phyloP scores from a whole-genome alignment of 2,329 filamentous ascomycete genomes.

The Diaporthe sp. region DNA sequence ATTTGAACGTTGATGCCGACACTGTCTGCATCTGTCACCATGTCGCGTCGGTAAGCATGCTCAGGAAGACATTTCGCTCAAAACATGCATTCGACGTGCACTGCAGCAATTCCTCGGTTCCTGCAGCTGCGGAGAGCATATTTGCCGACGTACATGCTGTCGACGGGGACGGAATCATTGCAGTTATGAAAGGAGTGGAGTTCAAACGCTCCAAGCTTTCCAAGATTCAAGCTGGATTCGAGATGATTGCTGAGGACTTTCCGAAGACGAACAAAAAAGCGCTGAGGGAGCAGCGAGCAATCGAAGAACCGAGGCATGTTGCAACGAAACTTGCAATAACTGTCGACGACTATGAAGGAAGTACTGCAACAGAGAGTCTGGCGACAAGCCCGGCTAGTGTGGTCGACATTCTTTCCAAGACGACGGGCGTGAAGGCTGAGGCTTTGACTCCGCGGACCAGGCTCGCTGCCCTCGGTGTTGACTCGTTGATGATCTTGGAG shows the following conservation, averaged over 20 bases:
- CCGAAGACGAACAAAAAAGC: neutral
- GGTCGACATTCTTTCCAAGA: neutral
- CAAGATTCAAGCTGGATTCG: neutral
- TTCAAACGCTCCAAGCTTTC: conserved; percentile 17
- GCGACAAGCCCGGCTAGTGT: neutral
- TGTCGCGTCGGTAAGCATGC: neutral
- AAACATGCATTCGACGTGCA: neutral
- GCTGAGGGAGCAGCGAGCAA: neutral
- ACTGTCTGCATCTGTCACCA: conserved; percentile 11
- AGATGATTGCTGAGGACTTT: neutral
- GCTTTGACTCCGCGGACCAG: neutral
- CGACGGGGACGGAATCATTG: neutral
- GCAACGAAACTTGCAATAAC: neutral
- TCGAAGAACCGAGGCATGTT: neutral
- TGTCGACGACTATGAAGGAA: neutral
- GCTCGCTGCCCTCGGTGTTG: conserved; percentile 13
- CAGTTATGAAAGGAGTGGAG: neutral
- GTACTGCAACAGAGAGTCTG: neutral
- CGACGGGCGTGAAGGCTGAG: neutral
- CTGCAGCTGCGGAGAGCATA: neutral
- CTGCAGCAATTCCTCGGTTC: neutral
- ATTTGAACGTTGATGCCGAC: neutral
- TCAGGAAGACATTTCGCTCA: neutral
- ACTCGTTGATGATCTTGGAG: conserved; percentile 20
- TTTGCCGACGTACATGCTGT: conserved; percentile 1